phyloP scores from a whole-genome alignment of 768 basidiomycete species.

The Kwoniella europaea region DNA sequence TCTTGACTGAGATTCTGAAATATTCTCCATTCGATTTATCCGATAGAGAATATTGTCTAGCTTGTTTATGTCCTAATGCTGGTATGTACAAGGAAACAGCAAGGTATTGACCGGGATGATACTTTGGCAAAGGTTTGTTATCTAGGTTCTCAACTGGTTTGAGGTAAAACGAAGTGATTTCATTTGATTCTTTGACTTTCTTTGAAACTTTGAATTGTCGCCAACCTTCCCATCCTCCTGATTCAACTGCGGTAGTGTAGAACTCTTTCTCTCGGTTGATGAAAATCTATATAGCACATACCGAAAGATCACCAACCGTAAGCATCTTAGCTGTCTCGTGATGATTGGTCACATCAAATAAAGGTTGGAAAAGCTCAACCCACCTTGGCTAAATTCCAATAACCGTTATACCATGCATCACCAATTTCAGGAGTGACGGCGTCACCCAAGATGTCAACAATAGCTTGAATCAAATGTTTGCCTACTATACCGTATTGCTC shows the following conservation, averaged over 20 bases:
- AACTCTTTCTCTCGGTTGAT: conserved; percentile 31
- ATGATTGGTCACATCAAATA: neutral
- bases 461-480: conserved; percentile 35
- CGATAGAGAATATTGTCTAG: conserved; percentile 34
- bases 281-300: conserved; percentile 22
- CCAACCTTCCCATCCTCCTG: conserved; percentile 33
- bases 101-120: conserved; percentile 34
- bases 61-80: conserved; percentile 27
- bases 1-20: conserved; percentile 35
- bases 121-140: conserved; percentile 20
- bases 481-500: conserved; percentile 43
- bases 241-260: conserved; percentile 11
- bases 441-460: conserved; percentile 38
- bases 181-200: conserved; percentile 31
- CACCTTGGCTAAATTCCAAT: conserved; percentile 30
- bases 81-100: conserved; percentile 27
- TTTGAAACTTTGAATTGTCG: conserved; percentile 25
- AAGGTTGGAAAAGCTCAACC: neutral
- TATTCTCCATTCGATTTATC: conserved; percentile 26
- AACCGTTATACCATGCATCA: conserved; percentile 41
- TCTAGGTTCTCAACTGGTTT: conserved; percentile 11
- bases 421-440: conserved; percentile 34
- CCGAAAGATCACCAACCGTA: neutral
- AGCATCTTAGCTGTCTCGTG: neutral
- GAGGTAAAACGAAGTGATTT: conserved; percentile 34